Base-by-base conservation (phyloP, 768 basidiomycete genomes). In the Asterophora parasitica region DNA sequence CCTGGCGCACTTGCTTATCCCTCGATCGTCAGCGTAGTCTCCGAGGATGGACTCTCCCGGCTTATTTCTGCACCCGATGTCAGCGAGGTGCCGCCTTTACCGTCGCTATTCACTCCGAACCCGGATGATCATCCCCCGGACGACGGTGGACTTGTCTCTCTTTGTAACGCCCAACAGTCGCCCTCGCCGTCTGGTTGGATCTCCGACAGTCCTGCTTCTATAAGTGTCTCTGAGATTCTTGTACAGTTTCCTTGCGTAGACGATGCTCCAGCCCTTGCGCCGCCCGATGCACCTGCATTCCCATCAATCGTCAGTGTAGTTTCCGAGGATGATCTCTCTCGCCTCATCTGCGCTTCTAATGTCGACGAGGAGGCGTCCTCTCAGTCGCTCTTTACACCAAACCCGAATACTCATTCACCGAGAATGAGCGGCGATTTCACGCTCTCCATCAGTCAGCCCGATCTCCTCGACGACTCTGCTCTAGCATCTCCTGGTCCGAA, bases 281-380 rank as follows among this genome's bases (percentile, higher is more conserved):
- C 35, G 6, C 28, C 36, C 11, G 49, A 36, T 7, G 10, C 23
- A 6, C 17, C 20, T 5, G 11, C 38, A 32, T 48, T 44, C 20
- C 38, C 53, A 16, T 26, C 42, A 26, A 37, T 48, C 26, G 27
- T 46, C 6, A 42, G 50, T 16, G 41, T 41, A 13, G 28, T 44
- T 17, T 47, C 54, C 44, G 44, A 55, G 31, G 54, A 52, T 26
- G 50, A 49, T 23, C 41, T 49, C 32, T 41, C 50, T 10, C 42
- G 33, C 28, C 15, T 52, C 11, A 37, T 47, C n/a, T 36, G 32
- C 4, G 32, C 27, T 16, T 15, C 48, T 11, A 51, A 52, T 16
- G 27, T 45, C 9, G 48, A 36, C 31, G 44, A 50, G 36, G 48
- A 41, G n/a, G 46, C 48, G 10, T 49, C 32, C 3, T 51, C 48